Percentiles rank a stretch among this genome's conserved stretches.
Evolutionary conservation across 371 early-diverging fungal genomes (phyloP).

Genomic region (Apophysomyces trapeziformis): DNA sequence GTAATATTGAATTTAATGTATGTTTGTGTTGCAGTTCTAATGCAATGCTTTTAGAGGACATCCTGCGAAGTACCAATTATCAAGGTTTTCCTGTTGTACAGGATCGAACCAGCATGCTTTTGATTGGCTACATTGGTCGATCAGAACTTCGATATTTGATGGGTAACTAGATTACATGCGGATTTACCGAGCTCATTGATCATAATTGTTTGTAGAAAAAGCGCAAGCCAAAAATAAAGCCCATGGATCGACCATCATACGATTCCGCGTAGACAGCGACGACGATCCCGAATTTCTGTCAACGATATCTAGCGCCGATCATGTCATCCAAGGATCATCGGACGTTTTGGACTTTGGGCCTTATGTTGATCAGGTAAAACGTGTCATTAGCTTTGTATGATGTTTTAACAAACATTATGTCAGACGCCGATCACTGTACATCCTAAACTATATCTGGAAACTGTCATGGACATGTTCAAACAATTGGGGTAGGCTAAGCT

Average conservation of each 20-base stretch:
- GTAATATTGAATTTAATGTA: conserved; percentile 19
- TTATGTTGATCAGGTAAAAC: conserved; percentile 70
- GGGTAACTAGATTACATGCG: conserved; percentile 27
- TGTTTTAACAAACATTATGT: not conserved
- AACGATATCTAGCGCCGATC: conserved; percentile 22
- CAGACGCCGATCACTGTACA: conserved; percentile 86
- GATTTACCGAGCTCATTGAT: not conserved
- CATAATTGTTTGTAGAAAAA: conserved; percentile 40
- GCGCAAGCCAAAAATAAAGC: conserved; percentile 52
- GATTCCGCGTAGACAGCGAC: conserved; percentile 54
- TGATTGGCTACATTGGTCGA: conserved; percentile 85
- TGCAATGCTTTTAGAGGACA: conserved; percentile 34
- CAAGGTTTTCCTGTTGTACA: conserved; percentile 91
- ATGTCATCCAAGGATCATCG: conserved; percentile 41
- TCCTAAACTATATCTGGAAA: conserved; percentile 81
- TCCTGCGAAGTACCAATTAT: conserved; percentile 57
- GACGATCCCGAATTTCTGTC: conserved; percentile 38
- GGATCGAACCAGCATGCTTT: conserved; percentile 57
- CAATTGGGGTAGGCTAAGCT: conserved; percentile 71
- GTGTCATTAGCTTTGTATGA: not conserved
- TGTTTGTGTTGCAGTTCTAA: not conserved
- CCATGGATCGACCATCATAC: conserved; percentile 58
- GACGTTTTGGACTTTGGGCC: conserved; percentile 72
- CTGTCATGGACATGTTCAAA: conserved; percentile 90
- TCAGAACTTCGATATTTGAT: conserved; percentile 77